These are phyloP conservation scores for Lagerstroemia speciosa DNA, from an alignment of 345 rosid species.

Conservation along the genomic window DNA sequence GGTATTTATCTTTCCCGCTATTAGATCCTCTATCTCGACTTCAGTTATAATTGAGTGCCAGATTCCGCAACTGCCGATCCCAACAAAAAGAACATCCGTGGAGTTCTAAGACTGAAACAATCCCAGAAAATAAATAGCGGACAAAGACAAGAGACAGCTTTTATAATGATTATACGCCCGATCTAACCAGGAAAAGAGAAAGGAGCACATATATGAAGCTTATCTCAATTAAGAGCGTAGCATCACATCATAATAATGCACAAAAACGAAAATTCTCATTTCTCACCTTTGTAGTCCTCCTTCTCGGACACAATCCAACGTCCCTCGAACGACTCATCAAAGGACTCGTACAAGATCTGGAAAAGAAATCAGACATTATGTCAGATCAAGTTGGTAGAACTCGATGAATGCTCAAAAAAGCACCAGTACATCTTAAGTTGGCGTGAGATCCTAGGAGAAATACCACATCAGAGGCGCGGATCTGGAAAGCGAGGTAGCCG, in stretches of 20 bases:
- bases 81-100: neutral
- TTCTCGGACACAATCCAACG: conserved; percentile 25
- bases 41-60: no score
- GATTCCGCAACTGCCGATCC: no score
- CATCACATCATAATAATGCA: neutral
- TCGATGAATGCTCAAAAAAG: no score
- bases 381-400: neutral
- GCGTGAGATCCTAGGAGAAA: neutral
- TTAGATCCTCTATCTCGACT: no score
- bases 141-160: neutral
- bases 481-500: conserved; percentile 7
- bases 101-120: neutral
- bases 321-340: conserved; percentile 23
- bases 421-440: neutral
- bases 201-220: neutral
- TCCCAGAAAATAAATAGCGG: neutral
- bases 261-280: neutral
- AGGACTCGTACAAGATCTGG: conserved; percentile 26
- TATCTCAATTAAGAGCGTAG: neutral
- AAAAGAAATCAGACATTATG: neutral
- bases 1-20: no score
- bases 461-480: conserved; percentile 17
- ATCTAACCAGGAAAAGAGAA: neutral
- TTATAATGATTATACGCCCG: no score
- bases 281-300: conserved; percentile 20